Conservation (phyloP, 2,329 filamentous ascomycete species). For the Fusarium virguliforme region DNA sequence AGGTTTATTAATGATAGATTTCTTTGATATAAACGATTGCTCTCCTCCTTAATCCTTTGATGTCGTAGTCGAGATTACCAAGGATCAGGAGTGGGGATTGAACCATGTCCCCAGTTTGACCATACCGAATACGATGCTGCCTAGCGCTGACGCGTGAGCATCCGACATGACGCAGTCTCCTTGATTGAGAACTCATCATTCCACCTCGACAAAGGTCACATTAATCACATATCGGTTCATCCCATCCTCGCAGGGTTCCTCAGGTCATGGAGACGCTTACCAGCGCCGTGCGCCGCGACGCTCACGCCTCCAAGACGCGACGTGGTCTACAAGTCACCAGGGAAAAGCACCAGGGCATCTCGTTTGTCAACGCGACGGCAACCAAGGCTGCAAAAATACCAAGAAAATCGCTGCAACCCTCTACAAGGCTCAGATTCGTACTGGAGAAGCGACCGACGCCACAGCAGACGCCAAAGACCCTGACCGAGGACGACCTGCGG, state of each 20-base stretch:
- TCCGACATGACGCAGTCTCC: not conserved
- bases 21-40: too few relatives aligned
- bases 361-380: constrained; percentile 21
- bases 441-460: not conserved
- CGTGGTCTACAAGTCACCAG: constrained; percentile 11
- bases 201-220: not conserved
- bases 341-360: constrained; percentile 22
- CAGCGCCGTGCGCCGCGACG: not conserved
- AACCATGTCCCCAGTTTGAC: not conserved
- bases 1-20: too few relatives aligned
- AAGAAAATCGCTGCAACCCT: not conserved
- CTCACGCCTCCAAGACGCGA: not conserved
- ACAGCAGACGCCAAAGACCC: not conserved
- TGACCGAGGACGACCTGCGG: constrained; percentile 14
- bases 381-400: not conserved
- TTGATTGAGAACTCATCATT: not conserved
- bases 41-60: too few relatives aligned
- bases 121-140: constrained; percentile 13
- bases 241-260: not conserved
- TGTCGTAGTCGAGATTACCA: too few relatives aligned
- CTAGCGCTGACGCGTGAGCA: constrained; percentile 10
- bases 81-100: not conserved
- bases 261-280: not conserved
- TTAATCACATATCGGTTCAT: not conserved
- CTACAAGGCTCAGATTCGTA: constrained; percentile 1